A percentile compares a stretch with the other conserved stretches of the same genome.
Evolutionary conservation across 2,329 filamentous ascomycete species (phyloP).

Genomic region (Cryoendolithus antarcticus): DNA sequence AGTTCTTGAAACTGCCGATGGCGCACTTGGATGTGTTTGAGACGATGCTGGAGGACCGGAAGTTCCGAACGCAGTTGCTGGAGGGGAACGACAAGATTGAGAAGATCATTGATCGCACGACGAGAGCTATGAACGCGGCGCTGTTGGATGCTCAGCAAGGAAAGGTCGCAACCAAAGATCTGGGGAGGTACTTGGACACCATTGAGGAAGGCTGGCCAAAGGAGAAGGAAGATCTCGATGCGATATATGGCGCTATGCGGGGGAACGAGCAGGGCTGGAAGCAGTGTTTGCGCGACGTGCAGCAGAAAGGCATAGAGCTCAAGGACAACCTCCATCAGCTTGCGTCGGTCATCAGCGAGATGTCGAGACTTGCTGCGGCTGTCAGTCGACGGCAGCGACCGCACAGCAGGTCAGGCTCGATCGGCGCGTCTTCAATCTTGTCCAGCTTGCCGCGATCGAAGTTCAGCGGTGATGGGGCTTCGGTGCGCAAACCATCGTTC

Average conservation of each 20-base stretch:
- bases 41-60: conserved; percentile 71
- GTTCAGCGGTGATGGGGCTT: conserved; percentile 6
- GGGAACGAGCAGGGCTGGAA: conserved; percentile 88
- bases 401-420: conserved; percentile 9
- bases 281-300: conserved; percentile 63
- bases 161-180: conserved; percentile 60
- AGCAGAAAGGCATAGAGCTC: conserved; percentile 58
- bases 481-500: background rate
- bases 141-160: conserved; percentile 70
- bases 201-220: conserved; percentile 52
- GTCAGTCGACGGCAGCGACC: conserved; percentile 57
- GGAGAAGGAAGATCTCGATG: conserved; percentile 46
- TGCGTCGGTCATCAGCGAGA: conserved; percentile 66
- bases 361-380: conserved; percentile 72
- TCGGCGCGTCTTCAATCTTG: conserved; percentile 3
- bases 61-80: conserved; percentile 70
- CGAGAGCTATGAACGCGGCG: conserved; percentile 60
- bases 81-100: conserved; percentile 86
- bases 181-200: conserved; percentile 60
- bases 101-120: conserved; percentile 72
- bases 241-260: conserved; percentile 81
- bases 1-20: conserved; percentile 70
- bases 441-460: conserved; percentile 9
- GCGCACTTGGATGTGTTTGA: conserved; percentile 74
- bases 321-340: conserved; percentile 60